Conservation (phyloP, 2,329 filamentous ascomycete species). For the Claviceps pazoutovae region DNA sequence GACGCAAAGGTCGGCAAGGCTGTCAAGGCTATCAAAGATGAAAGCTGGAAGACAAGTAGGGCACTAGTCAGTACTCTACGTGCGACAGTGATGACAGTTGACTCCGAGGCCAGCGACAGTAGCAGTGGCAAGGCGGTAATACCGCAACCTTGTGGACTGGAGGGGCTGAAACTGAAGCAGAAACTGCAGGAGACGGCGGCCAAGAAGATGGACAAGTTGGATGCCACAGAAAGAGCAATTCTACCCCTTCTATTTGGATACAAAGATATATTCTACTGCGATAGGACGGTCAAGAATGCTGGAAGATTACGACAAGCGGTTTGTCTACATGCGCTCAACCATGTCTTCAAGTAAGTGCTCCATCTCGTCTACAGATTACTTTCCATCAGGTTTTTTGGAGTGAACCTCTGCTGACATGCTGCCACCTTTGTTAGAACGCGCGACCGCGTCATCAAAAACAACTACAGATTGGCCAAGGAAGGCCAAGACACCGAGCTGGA, state of each 20-base stretch:
- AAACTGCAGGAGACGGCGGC: constrained; percentile 44
- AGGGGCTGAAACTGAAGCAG: constrained; percentile 50
- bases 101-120: constrained; percentile 15
- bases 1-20: constrained; percentile 42
- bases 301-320: constrained; percentile 54
- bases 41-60: constrained; percentile 38
- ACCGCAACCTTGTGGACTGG: constrained; percentile 28
- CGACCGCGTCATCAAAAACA: constrained; percentile 87
- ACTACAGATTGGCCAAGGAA: constrained; percentile 58
- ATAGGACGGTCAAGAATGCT: constrained; percentile 55
- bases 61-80: constrained; percentile 31
- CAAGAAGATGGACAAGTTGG: constrained; percentile 42
- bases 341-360: constrained; percentile 61
- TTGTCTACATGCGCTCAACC: constrained; percentile 78
- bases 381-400: no score
- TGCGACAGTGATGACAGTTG: constrained; percentile 32
- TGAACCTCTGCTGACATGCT: not conserved
- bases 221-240: constrained; percentile 48
- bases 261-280: constrained; percentile 64
- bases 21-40: constrained; percentile 34
- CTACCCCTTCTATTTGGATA: constrained; percentile 69
- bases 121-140: constrained; percentile 13
- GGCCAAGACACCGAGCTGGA: constrained; percentile 53
- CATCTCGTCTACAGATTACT: not conserved
- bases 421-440: constrained; percentile 49